These are phyloP conservation scores for Tephrocybe sp. DNA, from an alignment of 768 basidiomycete species.

Conservation along the genomic window DNA sequence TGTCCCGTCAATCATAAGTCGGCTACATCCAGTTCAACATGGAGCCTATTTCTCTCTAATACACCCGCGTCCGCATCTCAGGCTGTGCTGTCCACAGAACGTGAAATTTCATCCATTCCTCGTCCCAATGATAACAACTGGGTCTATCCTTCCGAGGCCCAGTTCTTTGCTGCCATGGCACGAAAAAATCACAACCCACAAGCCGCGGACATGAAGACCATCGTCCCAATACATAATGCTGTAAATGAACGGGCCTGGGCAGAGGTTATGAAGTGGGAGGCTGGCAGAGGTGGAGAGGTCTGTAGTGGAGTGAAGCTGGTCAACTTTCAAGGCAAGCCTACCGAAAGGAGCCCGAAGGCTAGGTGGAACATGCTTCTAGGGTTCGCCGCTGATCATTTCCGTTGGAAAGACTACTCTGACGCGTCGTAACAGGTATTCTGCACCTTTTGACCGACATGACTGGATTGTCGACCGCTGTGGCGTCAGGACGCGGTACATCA, in stretches of 20 bases:
- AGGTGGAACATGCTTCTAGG: slow-evolving; percentile 82
- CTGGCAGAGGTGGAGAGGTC: slow-evolving; percentile 72
- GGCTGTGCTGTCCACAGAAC: slow-evolving; percentile 59
- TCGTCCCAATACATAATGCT: slow-evolving; percentile 98
- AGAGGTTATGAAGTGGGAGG: slow-evolving; percentile 83
- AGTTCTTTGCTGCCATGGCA: slow-evolving; percentile 97
- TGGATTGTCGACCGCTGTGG: slow-evolving; percentile 97
- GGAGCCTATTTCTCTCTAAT: slow-evolving; percentile 43
- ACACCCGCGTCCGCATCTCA: slow-evolving; percentile 19
- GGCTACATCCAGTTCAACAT: slow-evolving; percentile 26
- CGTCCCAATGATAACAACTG: slow-evolving; percentile 71
- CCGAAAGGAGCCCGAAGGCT: slow-evolving; percentile 78
- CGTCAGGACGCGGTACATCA: slow-evolving; percentile 85
- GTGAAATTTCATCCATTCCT: slow-evolving; percentile 90
- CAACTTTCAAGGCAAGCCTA: slow-evolving; percentile 88
- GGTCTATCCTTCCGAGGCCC: slow-evolving; percentile 98
- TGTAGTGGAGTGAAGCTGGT: slow-evolving; percentile 84
- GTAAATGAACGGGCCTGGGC: slow-evolving; percentile 95
- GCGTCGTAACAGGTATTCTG: slow-evolving; percentile 65
- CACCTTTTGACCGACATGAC: slow-evolving; percentile 96
- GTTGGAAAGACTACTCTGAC: slow-evolving; percentile 8
- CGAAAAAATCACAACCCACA: slow-evolving; percentile 91
- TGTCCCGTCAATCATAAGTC: slow-evolving; percentile 45
- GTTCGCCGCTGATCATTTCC: too few relatives aligned
- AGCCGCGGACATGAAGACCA: slow-evolving; percentile 87